These are phyloP conservation scores for Leishmania major DNA, from an alignment of 208 protist genomes.

Conservation along the genomic window DNA sequence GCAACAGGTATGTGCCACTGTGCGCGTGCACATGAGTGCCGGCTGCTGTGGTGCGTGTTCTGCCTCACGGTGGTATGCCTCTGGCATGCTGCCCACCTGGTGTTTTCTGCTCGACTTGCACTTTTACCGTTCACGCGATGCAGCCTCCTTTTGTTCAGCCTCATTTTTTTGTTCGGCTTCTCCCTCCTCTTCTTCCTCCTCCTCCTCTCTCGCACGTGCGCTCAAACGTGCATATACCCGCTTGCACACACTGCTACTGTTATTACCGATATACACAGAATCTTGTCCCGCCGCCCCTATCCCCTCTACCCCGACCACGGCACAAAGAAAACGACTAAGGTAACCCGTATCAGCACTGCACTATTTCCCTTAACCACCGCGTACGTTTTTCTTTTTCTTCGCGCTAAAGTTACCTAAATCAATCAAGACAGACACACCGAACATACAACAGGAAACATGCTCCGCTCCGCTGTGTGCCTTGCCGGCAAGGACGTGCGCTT, in stretches of 20 bases:
- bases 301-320: background rate
- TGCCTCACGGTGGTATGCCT: background rate
- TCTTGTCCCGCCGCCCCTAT: background rate
- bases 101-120: background rate
- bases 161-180: background rate
- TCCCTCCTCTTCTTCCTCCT: background rate
- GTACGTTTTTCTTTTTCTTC: background rate
- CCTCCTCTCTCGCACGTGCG: background rate
- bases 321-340: background rate
- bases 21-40: background rate
- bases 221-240: too few species aligned
- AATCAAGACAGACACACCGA: constrained; percentile 1
- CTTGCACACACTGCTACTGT: background rate
- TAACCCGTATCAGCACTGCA: background rate
- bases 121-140: background rate
- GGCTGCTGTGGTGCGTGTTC: background rate
- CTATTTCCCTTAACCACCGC: background rate
- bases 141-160: background rate
- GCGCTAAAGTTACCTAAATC: background rate
- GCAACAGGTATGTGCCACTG: background rate
- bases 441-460: constrained; percentile 36
- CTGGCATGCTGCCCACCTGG: background rate
- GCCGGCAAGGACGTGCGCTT: constrained; percentile 96
- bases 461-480: constrained; percentile 52
- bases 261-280: background rate